Evolutionary conservation across 2,329 filamentous ascomycete species (phyloP), one percentile per base, ranked within the genome.

Genomic region (Sporothrix humicola): DNA sequence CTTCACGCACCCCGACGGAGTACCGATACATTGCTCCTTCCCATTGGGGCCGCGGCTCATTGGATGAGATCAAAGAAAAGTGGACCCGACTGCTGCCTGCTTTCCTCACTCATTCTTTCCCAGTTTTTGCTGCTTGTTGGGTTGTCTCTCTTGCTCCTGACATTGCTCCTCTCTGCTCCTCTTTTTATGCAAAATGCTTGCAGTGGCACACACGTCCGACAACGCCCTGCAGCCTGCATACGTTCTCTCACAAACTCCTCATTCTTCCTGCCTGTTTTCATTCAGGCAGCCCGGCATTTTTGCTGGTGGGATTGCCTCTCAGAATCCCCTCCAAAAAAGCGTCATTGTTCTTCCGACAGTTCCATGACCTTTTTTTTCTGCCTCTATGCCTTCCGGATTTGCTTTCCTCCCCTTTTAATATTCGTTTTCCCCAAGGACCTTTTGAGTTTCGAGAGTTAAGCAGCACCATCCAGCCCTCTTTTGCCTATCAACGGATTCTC

Each of bases 11-110:
- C 8, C 48, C 26, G n/a, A 31, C 48, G 20, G 52, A 61, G 73
- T 73, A 73, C 73, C 61, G 73, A 46, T 73, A 72, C 69, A 69
- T 71, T 37, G 46, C 46, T 68, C 65, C 50, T 23, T 48, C 61
- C 42, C 7, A 10, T 9, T 48, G 17, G 3, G 31, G 48, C n/a
- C 20, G 26, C 20, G 20, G 58, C 42, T n/a, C 9, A 44, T 48
- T 48, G 17, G 10, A 42, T 13, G 42, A 6, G 4, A 15, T 20
- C 8, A 23, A 52, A 9, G 37, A 12, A 20, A 63, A 26, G 23
- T 10, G 42, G 42, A 12, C 17, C 44, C 20, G 23, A 17, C 42
- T 50, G 37, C 42, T 66, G 58, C 59, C 59, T 63, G 56, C 23
- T 26, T 26, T 44, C n/a, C 31, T 61, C 26, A 26, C 13, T 15